phyloP scores from a whole-genome alignment of 1,284 basidiomycete genomes.

The Moniliophthora roreri region DNA sequence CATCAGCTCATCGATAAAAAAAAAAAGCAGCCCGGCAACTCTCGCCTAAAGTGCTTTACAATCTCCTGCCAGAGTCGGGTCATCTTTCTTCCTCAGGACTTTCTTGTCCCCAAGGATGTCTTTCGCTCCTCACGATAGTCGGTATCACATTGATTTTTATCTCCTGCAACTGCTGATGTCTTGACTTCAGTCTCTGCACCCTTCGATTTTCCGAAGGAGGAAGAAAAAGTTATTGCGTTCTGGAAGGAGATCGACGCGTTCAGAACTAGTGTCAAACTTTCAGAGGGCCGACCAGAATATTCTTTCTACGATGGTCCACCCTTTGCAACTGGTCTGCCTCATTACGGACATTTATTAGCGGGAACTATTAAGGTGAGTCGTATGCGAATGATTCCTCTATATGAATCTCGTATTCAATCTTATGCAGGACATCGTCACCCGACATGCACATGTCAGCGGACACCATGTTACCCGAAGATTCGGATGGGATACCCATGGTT shows the following conservation, averaged over 20 bases:
- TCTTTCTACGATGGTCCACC: conserved; percentile 99
- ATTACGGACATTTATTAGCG: conserved; percentile 90
- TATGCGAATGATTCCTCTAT: background rate
- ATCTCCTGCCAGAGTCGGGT: too few species aligned
- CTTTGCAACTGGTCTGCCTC: conserved; percentile 96
- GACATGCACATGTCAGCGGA: conserved; percentile 93
- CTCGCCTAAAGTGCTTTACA: too few species aligned
- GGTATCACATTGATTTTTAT: conserved; percentile 28
- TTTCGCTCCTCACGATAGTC: conserved; percentile 73
- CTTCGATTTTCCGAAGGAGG: conserved; percentile 91
- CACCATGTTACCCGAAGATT: conserved; percentile 95
- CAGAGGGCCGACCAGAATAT: conserved; percentile 86
- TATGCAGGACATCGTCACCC: conserved; percentile 88
- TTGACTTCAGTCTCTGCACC: conserved; percentile 56
- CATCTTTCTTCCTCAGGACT: background rate
- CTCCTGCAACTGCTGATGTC: conserved; percentile 10
- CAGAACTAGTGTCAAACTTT: conserved; percentile 90
- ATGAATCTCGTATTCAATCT: conserved; percentile 1
- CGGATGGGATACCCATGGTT: conserved; percentile 99
- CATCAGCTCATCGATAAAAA: too few species aligned
- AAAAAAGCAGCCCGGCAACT: too few species aligned
- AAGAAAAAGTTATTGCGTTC: conserved; percentile 89
- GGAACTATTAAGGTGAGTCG: conserved; percentile 91
- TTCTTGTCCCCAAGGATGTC: conserved; percentile 45
- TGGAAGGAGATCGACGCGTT: conserved; percentile 99